Base-by-base conservation (phyloP, 1,139 yeast genomes). In the Eremothecium cymbalariae region DNA sequence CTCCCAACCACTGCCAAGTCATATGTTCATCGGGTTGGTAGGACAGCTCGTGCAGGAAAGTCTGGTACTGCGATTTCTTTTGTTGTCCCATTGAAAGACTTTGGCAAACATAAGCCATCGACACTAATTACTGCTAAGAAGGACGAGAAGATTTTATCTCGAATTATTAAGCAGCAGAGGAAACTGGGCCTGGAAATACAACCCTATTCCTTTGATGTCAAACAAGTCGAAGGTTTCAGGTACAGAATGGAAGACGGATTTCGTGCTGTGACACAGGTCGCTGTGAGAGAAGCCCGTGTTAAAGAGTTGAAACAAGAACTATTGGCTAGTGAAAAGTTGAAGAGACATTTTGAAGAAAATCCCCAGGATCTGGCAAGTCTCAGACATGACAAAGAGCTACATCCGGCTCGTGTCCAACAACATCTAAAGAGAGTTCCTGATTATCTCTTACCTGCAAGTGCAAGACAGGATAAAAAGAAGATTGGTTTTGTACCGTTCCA, bases 1-100 rank as follows among this genome's bases (percentile, higher is more conserved):
- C 67, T 93, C 46, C 98, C 99, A 28, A 72, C 85, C 2, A 77
- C 94, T 4, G 79, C 97, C 4, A 81, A 81, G 53, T 76, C 95
- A 5, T 93, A 93, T 55, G 78, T 86, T 27, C 99, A 93, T 60
- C 74, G 99, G 56, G 74, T 93, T 31, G 99, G 99, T 34, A 77
- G 99, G 66, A 90, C 99, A 2, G 98, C 98, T 4, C 77, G 99
- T 60, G 98, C 95, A 5, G 95, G 95, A 33, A 85, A 85, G 57
- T 70, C 94, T 1, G 99, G 99, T 40, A 88, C 86, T 75, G 82
- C 97, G 0, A 70, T 93, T 41, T 86, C 97, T 18, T 90, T 90
- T 63, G 93, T 90, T 11, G 84, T 90, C 18, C 86, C 94, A 12
- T 63, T 65, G 25, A 81, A 77, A 41, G 88, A 84, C 52, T 80